phyloP scores from a whole-genome alignment of 2,329 filamentous ascomycete genomes.

The Hypomyces rosellus region DNA sequence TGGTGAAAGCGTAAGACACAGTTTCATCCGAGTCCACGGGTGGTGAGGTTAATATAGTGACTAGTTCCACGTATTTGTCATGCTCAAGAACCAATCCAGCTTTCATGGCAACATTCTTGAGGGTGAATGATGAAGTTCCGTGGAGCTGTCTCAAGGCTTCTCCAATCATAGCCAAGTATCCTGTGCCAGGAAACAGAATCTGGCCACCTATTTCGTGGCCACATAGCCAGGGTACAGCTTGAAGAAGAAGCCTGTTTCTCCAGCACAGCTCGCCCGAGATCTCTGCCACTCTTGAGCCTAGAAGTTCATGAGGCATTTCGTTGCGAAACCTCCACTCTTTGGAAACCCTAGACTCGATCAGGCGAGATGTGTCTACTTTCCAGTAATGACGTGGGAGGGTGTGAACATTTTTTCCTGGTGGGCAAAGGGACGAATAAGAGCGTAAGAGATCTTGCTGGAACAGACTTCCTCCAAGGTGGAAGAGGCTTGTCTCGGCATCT shows the following conservation, averaged over 20 bases:
- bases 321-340: constrained; percentile 25
- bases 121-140: constrained; percentile 4
- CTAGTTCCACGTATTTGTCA: constrained; percentile 21
- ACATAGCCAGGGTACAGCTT: constrained; percentile 28
- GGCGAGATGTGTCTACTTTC: constrained; percentile 29
- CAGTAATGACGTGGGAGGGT: constrained; percentile 33
- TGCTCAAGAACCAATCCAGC: constrained; percentile 24
- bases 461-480: constrained; percentile 22
- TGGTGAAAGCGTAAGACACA: constrained; percentile 22
- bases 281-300: constrained; percentile 14
- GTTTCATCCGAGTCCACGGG: constrained; percentile 15
- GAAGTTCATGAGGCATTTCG: constrained; percentile 32
- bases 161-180: constrained; percentile 27
- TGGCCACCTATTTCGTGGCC: constrained; percentile 30
- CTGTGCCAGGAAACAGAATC: constrained; percentile 33
- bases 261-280: constrained; percentile 13
- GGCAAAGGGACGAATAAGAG: constrained; percentile 7
- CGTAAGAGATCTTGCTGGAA: constrained; percentile 16
- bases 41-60: constrained; percentile 21
- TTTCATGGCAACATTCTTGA: constrained; percentile 18
- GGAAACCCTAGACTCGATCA: constrained; percentile 25
- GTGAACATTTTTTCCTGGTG: constrained; percentile 10
- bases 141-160: constrained; percentile 23
- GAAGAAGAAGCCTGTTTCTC: constrained; percentile 17
- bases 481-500: constrained; percentile 8